Base-by-base conservation (phyloP, 371 early-diverging fungal genomes). In the Basidiobolus meristosporus region DNA sequence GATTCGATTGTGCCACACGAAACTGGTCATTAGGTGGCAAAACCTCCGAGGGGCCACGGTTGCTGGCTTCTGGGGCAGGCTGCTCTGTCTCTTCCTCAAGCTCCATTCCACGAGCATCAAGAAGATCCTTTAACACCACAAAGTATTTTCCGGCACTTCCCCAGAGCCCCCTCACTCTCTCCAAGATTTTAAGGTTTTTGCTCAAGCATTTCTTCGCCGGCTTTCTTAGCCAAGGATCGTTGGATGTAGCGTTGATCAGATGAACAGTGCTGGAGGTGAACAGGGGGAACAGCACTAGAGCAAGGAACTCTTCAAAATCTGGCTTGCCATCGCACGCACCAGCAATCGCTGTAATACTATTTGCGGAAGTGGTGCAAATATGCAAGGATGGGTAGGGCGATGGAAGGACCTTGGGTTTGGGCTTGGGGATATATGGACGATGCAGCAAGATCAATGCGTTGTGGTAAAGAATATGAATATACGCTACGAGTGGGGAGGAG, bases 401-500 rank as follows among this genome's bases (percentile, higher is more conserved):
- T 0, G 45, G 30, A 14, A 36, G 41, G 14, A 22, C 41, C 35
- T 45, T 45, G 21, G 46, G 40, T 40, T 41, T 40, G n/a, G 46
- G 46, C 14, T 40, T 36, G 20, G 31, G 26, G 9, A 45, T 45
- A 40, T 45, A 80, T 3, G 78, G 82, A 3, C 83, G 76, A 48
- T 90, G 86, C 5, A 90, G 62, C 19, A 86, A 43, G 45, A 85
- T 77, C 39, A 80, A 46, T 40, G 77, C 65, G 6, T 75, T 74
- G 53, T 86, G 77, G 62, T 82, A 90, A 1, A 78, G 68, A 42
- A 85, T 70, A 47, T 84, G 81, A 3, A 26, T 3, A 9, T 26
- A 26, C 5, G 26, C 26, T 26, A 11, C 82, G 51, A 35, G 50
- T 51, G 7, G 54, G 51, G 2, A 48, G 51, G 41, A 48, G 51